A percentile compares a stretch with the other conserved stretches of the same genome.
These are phyloP conservation scores for Suhomyces emberorum DNA, from an alignment of 805 yeast genomes.

Conservation along the genomic window DNA sequence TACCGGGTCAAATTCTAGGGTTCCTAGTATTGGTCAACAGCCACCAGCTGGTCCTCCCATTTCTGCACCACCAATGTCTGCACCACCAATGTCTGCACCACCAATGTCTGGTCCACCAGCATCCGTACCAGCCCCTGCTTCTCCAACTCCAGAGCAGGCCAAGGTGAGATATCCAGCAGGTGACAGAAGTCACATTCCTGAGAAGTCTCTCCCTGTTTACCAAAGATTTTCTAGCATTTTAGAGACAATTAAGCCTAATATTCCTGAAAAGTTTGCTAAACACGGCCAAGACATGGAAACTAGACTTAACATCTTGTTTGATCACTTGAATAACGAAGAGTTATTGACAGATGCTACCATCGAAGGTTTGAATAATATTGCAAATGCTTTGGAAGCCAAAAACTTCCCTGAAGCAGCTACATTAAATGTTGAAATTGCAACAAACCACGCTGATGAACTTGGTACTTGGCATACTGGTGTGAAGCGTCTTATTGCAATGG, in stretches of 20 bases:
- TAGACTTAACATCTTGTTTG: conserved; percentile 72
- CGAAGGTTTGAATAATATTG: conserved; percentile 48
- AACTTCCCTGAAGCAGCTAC: conserved; percentile 61
- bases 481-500: conserved; percentile 79
- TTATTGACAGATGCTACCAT: conserved; percentile 57
- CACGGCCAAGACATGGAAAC: conserved; percentile 81
- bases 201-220: conserved; percentile 54
- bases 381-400: conserved; percentile 46
- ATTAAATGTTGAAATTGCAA: conserved; percentile 55
- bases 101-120: conserved; percentile 23
- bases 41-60: conserved; percentile 16
- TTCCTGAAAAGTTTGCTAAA: conserved; percentile 69
- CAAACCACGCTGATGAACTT: conserved; percentile 65
- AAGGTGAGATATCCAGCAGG: conserved; percentile 50
- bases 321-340: conserved; percentile 72
- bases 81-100: conserved; percentile 13
- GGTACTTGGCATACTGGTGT: conserved; percentile 95
- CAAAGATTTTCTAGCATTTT: conserved; percentile 54
- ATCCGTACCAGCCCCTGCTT: conserved; percentile 10
- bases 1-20: conserved; percentile 5
- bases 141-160: conserved; percentile 17
- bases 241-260: conserved; percentile 61
- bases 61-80: conserved; percentile 6
- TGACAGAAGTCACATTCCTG: conserved; percentile 67
- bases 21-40: conserved; percentile 14